Base-by-base conservation (phyloP, 345 rosid genomes). In the Cardamine resedifolia region DNA sequence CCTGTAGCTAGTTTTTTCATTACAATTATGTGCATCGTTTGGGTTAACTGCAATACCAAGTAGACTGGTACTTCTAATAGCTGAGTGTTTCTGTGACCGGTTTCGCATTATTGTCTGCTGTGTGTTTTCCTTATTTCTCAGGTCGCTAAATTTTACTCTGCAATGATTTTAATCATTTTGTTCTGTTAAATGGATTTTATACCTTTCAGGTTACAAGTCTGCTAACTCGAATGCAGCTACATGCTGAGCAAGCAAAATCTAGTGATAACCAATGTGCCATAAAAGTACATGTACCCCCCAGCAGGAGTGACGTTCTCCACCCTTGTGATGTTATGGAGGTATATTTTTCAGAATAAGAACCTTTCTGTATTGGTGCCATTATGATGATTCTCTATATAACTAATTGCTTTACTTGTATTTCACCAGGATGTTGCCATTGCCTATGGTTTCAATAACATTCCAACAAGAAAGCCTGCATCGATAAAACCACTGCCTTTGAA, bases 311-410 rank as follows among this genome's bases (percentile, higher is more conserved):
- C 58, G 81, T 93, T 71, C 96, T 92, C 70, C 98, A 92, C 72
- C 85, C 91, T 26, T 90, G 97, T 82, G 98, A 93, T 84, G 90
- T 88, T 64, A 87, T 93, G 96, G 98, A 90, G 93, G 98, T 92
- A 50, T 50, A 28, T 62, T 41, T 41, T 47, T 51, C 18, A 10
- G 51, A 70, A 28, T 15, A 44, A 23, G 11, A 48, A 57, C 19
- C 55, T 23, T 36, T 71, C 11, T 49, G 19, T 16, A 23, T 56
- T 39, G 28, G 12, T 43, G 14, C 44, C 21, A 1, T 51, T 62
- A 3, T 26, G 14, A 27, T 65, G 57, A 56, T 26, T 56, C 24
- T 57, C 19, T 18, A 20, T 58, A n/a, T 8, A 31, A 43, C 56
- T 38, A 58, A 50, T 68, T 23, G 21, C 2, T 30, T 38, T 19